Percentiles rank a stretch among this genome's conserved stretches.
Conservation (phyloP, 1,139 yeast species). For the Komagataea norvegica region DNA sequence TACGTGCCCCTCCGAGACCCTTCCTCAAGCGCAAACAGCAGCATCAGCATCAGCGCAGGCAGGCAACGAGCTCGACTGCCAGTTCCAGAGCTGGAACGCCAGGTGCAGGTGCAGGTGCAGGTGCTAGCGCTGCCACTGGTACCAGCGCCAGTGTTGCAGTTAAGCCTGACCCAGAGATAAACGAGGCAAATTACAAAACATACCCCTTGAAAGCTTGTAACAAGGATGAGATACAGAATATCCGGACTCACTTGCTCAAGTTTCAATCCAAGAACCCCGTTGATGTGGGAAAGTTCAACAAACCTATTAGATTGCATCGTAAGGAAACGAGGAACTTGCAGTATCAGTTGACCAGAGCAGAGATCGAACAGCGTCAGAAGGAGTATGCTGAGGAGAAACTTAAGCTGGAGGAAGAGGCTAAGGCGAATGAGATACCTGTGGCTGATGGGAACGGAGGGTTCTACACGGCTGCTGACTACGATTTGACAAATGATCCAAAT, state of each 20-base stretch:
- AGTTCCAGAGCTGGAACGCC: not conserved
- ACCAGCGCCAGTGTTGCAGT: no score
- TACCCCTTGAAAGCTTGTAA: conserved; percentile 63
- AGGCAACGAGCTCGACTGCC: no score
- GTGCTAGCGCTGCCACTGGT: conserved; percentile 11
- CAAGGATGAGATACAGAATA: conserved; percentile 64
- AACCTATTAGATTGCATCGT: conserved; percentile 83
- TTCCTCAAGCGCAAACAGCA: no score
- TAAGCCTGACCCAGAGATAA: conserved; percentile 13
- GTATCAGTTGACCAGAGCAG: conserved; percentile 67
- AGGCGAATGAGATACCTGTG: no score
- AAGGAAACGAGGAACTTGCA: conserved; percentile 90
- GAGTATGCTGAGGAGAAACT: conserved; percentile 28
- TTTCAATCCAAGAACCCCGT: conserved; percentile 72
- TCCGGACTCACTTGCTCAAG: conserved; percentile 75
- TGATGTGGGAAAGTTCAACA: conserved; percentile 62
- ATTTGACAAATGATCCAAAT: conserved; percentile 27
- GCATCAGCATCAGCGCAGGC: no score
- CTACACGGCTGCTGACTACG: conserved; percentile 6
- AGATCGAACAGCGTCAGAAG: conserved; percentile 48
- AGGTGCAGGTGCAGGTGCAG: conserved; percentile 10
- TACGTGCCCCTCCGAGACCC: conserved; percentile 20
- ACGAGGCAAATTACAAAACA: conserved; percentile 31
- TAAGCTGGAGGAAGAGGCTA: conserved; percentile 16
- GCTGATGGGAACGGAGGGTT: no score